Base-by-base conservation (phyloP, 768 basidiomycete genomes). In the Chalciporus chontae region DNA sequence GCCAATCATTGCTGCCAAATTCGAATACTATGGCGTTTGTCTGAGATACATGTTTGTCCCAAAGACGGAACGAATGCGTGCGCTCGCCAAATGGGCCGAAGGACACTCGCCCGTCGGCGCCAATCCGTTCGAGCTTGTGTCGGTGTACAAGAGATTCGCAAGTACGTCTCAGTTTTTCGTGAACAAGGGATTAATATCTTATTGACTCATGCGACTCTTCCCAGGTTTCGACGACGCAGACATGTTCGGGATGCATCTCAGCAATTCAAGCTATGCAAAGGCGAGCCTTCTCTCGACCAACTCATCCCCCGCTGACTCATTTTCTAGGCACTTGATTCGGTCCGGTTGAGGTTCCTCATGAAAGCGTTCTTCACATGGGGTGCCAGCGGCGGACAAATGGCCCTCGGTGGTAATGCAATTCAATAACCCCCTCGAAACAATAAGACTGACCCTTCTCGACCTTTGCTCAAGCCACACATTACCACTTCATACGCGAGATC, bases 201-300 rank as follows among this genome's bases (percentile, higher is more conserved):
- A 26, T 32, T 8, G 8, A 19, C 50, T 36, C 19, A 19, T 34
- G 32, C 4, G 13, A 36, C 32, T 8, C n/a, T 29, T 39, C n/a
- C n/a, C 47, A 86, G 85, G 75, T 48, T 56, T 83, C 7, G 87
- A 90, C 54, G 89, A 90, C 39, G 76, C 77, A 38, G 90, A 92
- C 45, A 18, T 54, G 43, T 66, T 65, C 83, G 83, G 58, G 81
- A 87, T 60, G 63, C 89, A 92, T 60, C 72, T 91, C 50, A 89
- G 86, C 63, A 92, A 92, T 60, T 89, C 88, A 0, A 84, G 80
- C 45, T 92, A 91, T 54, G 78, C 85, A 4, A 90, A 88, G 74
- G 85, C 79, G 49, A 14, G 70, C 57, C 17, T 14, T 38, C 17
- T 23, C 14, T 23, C 15, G 19, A 14, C 13, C 21, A 17, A 10